A percentile compares a stretch with the other conserved stretches of the same genome.
phyloP scores from a whole-genome alignment of 768 basidiomycete genomes.

The Podaxis rugospora region DNA sequence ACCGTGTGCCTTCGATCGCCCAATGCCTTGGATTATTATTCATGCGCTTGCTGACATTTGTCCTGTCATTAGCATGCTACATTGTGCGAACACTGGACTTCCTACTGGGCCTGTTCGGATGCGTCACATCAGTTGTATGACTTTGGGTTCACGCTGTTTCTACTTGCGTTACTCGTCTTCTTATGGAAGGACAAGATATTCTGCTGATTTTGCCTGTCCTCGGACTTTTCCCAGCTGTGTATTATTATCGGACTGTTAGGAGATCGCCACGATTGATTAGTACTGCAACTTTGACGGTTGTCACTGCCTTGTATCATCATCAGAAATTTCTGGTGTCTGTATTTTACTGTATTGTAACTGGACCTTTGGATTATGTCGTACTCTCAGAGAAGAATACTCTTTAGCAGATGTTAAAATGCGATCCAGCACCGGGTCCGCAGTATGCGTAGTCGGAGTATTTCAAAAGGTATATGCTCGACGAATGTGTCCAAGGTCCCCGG shows the following conservation, averaged over 20 bases:
- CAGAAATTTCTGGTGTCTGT: not conserved
- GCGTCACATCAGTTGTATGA: slow-evolving; percentile 16
- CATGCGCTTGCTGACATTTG: not conserved
- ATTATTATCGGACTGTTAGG: not conserved
- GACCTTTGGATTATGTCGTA: not conserved
- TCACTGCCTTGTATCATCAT: not conserved
- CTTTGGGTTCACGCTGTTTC: slow-evolving; percentile 20
- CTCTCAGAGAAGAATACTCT: not conserved
- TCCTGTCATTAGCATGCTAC: slow-evolving; percentile 24
- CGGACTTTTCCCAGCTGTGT: not conserved
- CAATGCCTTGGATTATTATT: not conserved
- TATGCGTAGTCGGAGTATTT: no score
- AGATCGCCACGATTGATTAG: not conserved
- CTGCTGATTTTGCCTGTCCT: not conserved
- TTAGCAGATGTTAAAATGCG: no score
- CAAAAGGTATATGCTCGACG: no score
- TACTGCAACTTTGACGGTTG: not conserved
- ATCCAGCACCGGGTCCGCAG: no score
- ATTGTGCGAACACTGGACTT: slow-evolving; percentile 30
- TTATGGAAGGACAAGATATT: slow-evolving; percentile 28
- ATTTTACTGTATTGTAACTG: not conserved
- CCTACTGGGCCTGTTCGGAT: slow-evolving; percentile 18
- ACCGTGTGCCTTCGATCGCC: not conserved
- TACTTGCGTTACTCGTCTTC: slow-evolving; percentile 22
- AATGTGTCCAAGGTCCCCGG: no score